Conservation (phyloP, 768 basidiomycete species). For the Kwoniella botswanensis region DNA sequence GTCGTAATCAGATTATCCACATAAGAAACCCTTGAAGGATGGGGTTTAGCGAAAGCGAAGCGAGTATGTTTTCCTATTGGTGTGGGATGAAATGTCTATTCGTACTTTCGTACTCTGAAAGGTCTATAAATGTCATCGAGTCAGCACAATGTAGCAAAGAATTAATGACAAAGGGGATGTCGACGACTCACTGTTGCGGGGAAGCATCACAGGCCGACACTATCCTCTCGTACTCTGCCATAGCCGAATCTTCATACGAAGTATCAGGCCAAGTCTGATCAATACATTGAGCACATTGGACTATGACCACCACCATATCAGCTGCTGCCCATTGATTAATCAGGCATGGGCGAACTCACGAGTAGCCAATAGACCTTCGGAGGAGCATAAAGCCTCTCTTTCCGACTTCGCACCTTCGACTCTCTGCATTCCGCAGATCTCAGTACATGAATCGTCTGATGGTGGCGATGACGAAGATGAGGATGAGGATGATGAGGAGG, state of each 20-base stretch:
- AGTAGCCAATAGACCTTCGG: conserved; percentile 38
- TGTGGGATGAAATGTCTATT: not conserved
- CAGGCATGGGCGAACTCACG: conserved; percentile 31
- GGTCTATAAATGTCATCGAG: not conserved
- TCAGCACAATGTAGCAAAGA: not conserved
- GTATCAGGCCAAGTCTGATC: conserved; percentile 49
- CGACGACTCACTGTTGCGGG: conserved; percentile 36
- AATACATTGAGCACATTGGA: conserved; percentile 51
- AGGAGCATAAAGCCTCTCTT: conserved; percentile 43
- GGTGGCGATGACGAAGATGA: not conserved
- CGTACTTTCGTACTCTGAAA: conserved; percentile 10
- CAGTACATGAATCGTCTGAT: conserved; percentile 26
- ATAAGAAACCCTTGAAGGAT: not conserved
- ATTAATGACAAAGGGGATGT: too few species aligned
- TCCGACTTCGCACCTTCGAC: conserved; percentile 42
- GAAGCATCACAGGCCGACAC: conserved; percentile 36
- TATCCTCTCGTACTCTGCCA: conserved; percentile 51
- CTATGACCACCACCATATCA: conserved; percentile 11
- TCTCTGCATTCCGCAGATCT: conserved; percentile 29
- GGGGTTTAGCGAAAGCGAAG: not conserved
- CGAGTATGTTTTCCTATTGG: not conserved
- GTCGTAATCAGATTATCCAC: not conserved
- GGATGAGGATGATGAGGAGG: not conserved
- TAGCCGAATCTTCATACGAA: conserved; percentile 44
- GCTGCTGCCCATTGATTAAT: too few species aligned